Evolutionary conservation across 768 basidiomycete species (phyloP).

Genomic region (Leccinum incarnatum): DNA sequence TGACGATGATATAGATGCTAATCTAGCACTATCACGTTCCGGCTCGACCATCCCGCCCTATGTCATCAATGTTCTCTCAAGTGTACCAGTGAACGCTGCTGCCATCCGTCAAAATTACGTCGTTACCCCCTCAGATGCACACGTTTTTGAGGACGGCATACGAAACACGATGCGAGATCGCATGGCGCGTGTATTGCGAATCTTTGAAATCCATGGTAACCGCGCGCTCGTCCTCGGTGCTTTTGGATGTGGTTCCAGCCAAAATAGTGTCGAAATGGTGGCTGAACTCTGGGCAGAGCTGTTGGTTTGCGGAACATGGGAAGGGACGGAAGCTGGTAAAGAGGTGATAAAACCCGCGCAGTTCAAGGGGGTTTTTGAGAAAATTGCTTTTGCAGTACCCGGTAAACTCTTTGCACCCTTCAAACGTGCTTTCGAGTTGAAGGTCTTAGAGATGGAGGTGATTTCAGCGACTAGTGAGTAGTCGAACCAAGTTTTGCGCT

Average conservation of each 20-base stretch:
- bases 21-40: slow-evolving; percentile 6
- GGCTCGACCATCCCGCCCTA: slow-evolving; percentile 38
- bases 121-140: slow-evolving; percentile 32
- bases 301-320: slow-evolving; percentile 34
- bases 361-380: slow-evolving; percentile 42
- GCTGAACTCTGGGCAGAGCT: slow-evolving; percentile 47
- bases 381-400: slow-evolving; percentile 43
- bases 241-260: slow-evolving; percentile 44
- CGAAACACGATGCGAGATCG: slow-evolving; percentile 45
- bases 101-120: slow-evolving; percentile 38
- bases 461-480: slow-evolving; percentile 29
- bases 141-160: slow-evolving; percentile 39
- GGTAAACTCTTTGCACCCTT: slow-evolving; percentile 37
- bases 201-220: slow-evolving; percentile 42
- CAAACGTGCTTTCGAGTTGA: slow-evolving; percentile 39
- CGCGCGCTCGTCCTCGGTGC: slow-evolving; percentile 41
- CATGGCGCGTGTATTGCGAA: slow-evolving; percentile 45
- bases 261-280: slow-evolving; percentile 41
- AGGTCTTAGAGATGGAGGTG: slow-evolving; percentile 38
- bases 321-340: slow-evolving; percentile 19
- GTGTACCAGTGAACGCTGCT: slow-evolving; percentile 43
- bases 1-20: slow-evolving; percentile 20
- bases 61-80: slow-evolving; percentile 38
- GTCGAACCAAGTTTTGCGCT: not conserved
- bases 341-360: slow-evolving; percentile 25